Conservation (phyloP, 805 yeast species). For the Lipomyces japonicus region DNA sequence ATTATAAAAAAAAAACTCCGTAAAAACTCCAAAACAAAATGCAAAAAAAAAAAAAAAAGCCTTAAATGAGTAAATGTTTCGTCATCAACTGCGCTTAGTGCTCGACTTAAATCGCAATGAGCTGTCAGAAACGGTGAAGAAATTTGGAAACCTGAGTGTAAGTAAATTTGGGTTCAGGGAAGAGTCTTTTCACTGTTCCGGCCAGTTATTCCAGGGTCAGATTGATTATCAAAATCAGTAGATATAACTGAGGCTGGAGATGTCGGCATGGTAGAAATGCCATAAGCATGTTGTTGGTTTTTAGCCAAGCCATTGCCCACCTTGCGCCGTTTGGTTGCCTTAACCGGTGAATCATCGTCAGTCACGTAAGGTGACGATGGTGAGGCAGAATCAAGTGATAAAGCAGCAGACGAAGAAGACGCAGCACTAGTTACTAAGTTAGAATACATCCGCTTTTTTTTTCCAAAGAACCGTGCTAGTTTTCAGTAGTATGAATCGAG, state of each 20-base stretch:
- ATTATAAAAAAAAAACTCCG: too few relatives aligned
- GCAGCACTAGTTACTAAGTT: constrained; percentile 9
- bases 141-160: constrained; percentile 23
- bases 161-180: constrained; percentile 9
- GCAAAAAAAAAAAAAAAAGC: too few relatives aligned
- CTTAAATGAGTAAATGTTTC: too few relatives aligned
- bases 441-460: neutral
- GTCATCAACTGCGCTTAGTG: too few relatives aligned
- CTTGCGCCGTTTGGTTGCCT: constrained; percentile 13
- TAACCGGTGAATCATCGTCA: constrained; percentile 22
- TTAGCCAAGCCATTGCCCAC: constrained; percentile 6
- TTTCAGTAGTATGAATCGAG: neutral
- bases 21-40: too few relatives aligned
- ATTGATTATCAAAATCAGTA: constrained; percentile 4
- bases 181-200: constrained; percentile 11
- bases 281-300: constrained; percentile 3
- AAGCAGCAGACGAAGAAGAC: constrained; percentile 11
- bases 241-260: neutral
- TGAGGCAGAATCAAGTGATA: constrained; percentile 25
- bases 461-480: neutral
- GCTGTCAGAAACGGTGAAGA: too few relatives aligned
- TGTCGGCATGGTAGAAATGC: constrained; percentile 4
- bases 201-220: constrained; percentile 7
- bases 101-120: too few relatives aligned
- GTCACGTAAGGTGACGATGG: constrained; percentile 28